phyloP scores from a whole-genome alignment of 148 eudicot species.

The Bassia scoparia region DNA sequence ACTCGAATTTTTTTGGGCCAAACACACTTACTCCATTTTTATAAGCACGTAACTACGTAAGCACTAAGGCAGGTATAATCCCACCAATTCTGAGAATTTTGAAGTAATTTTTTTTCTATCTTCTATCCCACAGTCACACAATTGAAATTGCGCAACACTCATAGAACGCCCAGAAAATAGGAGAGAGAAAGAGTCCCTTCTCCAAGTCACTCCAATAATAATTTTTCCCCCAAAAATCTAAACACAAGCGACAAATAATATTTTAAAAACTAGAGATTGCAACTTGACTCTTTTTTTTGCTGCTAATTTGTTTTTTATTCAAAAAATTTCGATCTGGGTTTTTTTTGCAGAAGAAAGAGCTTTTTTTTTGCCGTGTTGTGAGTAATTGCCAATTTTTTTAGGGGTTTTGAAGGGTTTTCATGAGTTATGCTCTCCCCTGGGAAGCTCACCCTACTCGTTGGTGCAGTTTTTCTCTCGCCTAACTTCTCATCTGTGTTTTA shows the following conservation, averaged over 20 bases:
- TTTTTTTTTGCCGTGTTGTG: neutral
- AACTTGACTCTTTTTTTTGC: neutral
- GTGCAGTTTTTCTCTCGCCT: constrained; percentile 52
- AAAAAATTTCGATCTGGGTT: neutral
- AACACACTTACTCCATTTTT: too few relatives aligned
- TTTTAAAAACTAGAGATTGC: neutral
- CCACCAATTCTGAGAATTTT: too few relatives aligned
- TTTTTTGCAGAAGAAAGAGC: neutral
- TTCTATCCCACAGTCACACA: too few relatives aligned
- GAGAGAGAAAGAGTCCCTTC: constrained; percentile 16
- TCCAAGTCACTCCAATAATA: constrained; percentile 20
- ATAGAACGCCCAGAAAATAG: neutral
- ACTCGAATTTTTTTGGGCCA: too few relatives aligned
- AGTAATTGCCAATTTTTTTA: neutral
- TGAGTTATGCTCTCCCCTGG: constrained; percentile 64
- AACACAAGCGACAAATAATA: neutral
- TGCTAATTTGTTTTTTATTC: neutral
- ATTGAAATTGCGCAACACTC: neutral
- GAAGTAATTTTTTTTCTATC: too few relatives aligned
- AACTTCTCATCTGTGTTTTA: neutral
- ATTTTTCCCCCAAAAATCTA: neutral
- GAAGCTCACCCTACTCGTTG: constrained; percentile 78
- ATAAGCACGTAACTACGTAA: too few relatives aligned
- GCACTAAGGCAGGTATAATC: too few relatives aligned
- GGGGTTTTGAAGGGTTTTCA: constrained; percentile 28